These are phyloP conservation scores for Ogataea saltuana DNA, from an alignment of 805 yeast genomes.

Conservation along the genomic window DNA sequence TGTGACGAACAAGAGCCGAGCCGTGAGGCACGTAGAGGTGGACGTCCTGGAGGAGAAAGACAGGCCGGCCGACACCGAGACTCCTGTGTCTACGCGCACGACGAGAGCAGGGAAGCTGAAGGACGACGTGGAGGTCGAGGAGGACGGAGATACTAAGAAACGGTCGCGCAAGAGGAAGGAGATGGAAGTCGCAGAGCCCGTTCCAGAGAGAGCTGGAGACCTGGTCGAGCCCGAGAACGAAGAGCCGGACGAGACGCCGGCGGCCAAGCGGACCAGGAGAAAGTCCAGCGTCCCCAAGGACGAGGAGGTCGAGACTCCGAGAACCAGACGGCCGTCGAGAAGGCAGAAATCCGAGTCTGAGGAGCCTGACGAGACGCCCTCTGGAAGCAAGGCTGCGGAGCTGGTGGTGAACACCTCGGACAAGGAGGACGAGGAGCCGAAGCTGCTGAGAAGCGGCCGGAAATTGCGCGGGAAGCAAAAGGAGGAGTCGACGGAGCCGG, in stretches of 20 bases:
- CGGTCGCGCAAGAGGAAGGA: constrained; percentile 3
- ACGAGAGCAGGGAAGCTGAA: constrained; percentile 2
- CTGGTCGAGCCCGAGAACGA: no score
- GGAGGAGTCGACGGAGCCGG: constrained; percentile 13
- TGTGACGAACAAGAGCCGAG: neutral
- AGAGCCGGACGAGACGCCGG: constrained; percentile 12
- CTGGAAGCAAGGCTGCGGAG: constrained; percentile 2
- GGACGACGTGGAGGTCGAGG: constrained; percentile 6
- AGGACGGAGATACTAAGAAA: constrained; percentile 3
- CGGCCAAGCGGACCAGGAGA: constrained; percentile 6
- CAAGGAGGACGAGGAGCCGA: constrained; percentile 9
- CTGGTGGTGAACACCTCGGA: neutral
- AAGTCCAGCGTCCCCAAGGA: constrained; percentile 8
- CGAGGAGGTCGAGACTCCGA: constrained; percentile 12
- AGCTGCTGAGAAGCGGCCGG: constrained; percentile 12
- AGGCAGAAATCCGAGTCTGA: constrained; percentile 9
- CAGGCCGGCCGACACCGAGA: constrained; percentile 4
- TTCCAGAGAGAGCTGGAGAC: no score
- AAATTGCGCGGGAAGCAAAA: constrained; percentile 13
- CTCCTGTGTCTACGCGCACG: neutral
- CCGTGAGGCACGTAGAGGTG: no score
- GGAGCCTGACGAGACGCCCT: constrained; percentile 6
- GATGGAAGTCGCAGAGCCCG: constrained; percentile 5
- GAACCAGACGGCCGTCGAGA: constrained; percentile 6
- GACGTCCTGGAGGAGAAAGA: no score